Evolutionary conservation across 495 filamentous ascomycete species (phyloP), one percentile per base, ranked within the genome.

Genomic region (Cladorrhinum samala): DNA sequence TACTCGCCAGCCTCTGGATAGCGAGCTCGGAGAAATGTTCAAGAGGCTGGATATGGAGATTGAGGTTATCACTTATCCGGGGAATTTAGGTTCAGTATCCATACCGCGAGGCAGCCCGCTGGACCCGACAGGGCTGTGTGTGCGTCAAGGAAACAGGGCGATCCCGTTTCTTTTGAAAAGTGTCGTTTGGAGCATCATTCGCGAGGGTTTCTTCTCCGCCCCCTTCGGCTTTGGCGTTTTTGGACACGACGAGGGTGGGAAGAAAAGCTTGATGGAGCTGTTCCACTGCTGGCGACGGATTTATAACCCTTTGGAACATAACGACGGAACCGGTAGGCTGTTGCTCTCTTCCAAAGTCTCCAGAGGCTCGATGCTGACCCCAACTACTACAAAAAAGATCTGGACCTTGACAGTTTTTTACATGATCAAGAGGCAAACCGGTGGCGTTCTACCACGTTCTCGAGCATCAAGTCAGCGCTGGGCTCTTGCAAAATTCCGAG

Each of bases 161-260:
- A 5, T 44, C 17, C 56, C 57, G 25, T 55, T 49, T 25, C 42
- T 68, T 2, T 48, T 68, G 2, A 53, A 58, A 20, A 59, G 50
- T 27, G 14, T 48, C 9, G 46, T 68, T 4, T 68, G 66, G 66
- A n/a, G 19, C 2, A 54, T 49, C 17, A 25, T 68, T 3, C 3
- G 48, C 13, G 58, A 62, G 0, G 62, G 59, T 17, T 68, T 64
- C 49, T 68, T 68, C 53, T 52, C 58, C 6, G 25, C 52, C 1
- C 66, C 63, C 14, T 64, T 60, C 21, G 66, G 66, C 1, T 68
- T 68, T 50, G 66, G 66, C 3, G 57, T 41, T n/a, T 53, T 68
- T 17, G 66, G 55, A 8, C 9, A 14, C 13, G 51, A 42, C 4
- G 38, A 47, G 9, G n/a, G n/a, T n/a, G 56, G 50, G 24, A 40